Evolutionary conservation across 192 early-diverging fungal species (phyloP).

Genomic region (Coemansia sp.): DNA sequence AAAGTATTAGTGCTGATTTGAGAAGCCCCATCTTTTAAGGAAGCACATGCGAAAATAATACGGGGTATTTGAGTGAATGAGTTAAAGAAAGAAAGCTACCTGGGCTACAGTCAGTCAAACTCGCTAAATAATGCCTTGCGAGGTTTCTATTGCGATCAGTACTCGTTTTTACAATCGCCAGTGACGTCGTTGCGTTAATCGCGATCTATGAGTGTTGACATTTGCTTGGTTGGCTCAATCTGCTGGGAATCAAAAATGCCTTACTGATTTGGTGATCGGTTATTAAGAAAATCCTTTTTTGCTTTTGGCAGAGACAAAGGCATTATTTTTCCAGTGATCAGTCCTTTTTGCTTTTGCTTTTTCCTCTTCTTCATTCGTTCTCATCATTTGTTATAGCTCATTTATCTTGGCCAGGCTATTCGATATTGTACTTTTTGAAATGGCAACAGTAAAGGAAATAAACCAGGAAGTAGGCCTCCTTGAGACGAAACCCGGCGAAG

Average conservation of each 20-base stretch:
- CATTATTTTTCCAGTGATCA: not conserved
- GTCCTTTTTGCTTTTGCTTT: not conserved
- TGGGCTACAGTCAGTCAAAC: not conserved
- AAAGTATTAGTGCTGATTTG: not conserved
- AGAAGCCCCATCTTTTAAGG: constrained; percentile 10
- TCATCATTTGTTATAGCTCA: no score
- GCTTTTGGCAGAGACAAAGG: not conserved
- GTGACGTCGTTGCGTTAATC: no score
- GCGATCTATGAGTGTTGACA: no score
- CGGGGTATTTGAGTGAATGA: not conserved
- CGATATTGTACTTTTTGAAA: not conserved
- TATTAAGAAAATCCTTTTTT: not conserved
- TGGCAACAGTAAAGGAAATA: constrained; percentile 18
- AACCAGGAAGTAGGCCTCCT: constrained; percentile 28
- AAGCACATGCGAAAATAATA: not conserved
- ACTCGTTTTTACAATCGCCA: no score
- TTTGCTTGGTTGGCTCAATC: no score
- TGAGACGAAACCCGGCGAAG: constrained; percentile 28
- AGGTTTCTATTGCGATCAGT: no score
- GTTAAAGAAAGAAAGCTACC: not conserved
- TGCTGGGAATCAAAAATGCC: no score
- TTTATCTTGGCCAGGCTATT: no score
- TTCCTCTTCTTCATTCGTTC: not conserved
- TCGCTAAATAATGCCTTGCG: no score
- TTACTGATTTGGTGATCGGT: not conserved